Evolutionary conservation across 495 filamentous ascomycete species (phyloP).

Genomic region (Neurospora cerealis): DNA sequence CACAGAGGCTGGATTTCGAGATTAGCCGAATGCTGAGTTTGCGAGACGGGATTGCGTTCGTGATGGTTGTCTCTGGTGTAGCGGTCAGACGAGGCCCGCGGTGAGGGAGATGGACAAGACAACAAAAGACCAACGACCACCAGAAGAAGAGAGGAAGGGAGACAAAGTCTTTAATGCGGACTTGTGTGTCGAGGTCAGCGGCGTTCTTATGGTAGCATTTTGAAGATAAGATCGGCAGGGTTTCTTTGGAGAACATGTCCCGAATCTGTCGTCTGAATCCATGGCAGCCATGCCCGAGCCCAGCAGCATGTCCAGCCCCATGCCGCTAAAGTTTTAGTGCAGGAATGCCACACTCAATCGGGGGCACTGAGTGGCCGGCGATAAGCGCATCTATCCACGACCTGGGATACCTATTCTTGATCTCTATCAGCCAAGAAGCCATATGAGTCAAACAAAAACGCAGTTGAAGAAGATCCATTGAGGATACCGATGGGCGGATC

Average conservation of each 20-base stretch:
- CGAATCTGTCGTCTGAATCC: background rate
- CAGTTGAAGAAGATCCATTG: background rate
- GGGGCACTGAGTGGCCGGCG: background rate
- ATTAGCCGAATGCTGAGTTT: background rate
- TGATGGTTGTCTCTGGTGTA: background rate
- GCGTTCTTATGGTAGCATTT: background rate
- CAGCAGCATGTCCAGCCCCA: background rate
- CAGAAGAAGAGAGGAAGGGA: background rate
- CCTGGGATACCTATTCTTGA: background rate
- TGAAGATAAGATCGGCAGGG: background rate
- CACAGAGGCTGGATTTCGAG: background rate
- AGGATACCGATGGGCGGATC: background rate
- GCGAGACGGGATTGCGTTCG: background rate
- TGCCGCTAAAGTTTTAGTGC: background rate
- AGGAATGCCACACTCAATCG: background rate
- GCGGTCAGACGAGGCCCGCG: background rate
- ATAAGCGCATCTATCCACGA: background rate
- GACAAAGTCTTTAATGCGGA: background rate
- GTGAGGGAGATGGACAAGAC: background rate
- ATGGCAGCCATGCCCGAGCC: background rate
- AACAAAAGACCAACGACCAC: background rate
- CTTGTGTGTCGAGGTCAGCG: background rate
- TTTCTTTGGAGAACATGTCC: background rate
- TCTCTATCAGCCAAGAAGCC: background rate
- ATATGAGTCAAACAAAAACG: background rate